phyloP scores from a whole-genome alignment of 805 yeast genomes.

The Candida pseudoglaebosa region DNA sequence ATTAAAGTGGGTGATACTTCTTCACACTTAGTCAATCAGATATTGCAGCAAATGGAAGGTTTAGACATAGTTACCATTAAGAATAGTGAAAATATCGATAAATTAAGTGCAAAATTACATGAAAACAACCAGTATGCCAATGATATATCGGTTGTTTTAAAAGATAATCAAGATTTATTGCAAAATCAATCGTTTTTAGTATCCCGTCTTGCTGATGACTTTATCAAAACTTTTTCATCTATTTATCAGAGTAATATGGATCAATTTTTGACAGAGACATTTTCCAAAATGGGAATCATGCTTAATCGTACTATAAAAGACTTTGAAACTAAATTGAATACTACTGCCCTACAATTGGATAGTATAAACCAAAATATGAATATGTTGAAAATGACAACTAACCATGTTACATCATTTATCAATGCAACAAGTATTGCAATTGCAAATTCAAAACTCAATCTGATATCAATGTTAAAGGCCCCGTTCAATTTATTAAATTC shows the following conservation, averaged over 20 bases:
- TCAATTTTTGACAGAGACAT: neutral
- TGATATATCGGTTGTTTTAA: neutral
- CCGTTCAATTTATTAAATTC: neutral
- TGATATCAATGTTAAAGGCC: neutral
- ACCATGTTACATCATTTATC: neutral
- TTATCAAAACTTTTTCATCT: neutral
- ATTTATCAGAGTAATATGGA: neutral
- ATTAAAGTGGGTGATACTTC: neutral
- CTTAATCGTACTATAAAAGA: neutral
- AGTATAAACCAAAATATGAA: neutral
- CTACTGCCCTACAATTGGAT: neutral
- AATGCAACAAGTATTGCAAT: neutral
- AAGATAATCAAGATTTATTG: neutral
- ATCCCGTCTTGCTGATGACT: neutral
- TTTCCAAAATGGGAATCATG: neutral
- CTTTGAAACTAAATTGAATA: neutral
- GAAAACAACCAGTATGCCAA: neutral
- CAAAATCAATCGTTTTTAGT: neutral
- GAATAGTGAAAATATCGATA: neutral
- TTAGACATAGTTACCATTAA: conserved; percentile 1
- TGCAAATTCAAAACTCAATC: neutral
- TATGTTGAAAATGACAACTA: neutral
- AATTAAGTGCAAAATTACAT: neutral
- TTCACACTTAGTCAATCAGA: neutral
- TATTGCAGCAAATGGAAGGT: conserved; percentile 1